Evolutionary conservation across 2,329 filamentous ascomycete genomes (phyloP).

Genomic region (Albophoma yamanashiensis): DNA sequence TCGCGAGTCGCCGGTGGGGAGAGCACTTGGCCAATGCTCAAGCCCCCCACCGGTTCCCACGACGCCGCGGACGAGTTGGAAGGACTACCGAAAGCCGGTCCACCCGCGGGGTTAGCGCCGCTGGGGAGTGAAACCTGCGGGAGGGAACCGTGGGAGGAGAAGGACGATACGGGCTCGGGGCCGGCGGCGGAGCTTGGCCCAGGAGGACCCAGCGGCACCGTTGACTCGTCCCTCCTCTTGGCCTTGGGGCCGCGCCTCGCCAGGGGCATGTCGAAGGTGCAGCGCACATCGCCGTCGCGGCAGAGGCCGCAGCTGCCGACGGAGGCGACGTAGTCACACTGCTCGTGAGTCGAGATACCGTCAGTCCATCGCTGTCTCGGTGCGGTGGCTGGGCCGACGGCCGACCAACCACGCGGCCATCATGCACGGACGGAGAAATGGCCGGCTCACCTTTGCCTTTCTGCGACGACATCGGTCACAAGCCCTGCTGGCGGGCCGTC

Average conservation of each 20-base stretch:
- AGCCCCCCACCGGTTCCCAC: constrained; percentile 9
- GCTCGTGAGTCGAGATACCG: not conserved
- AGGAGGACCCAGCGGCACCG: constrained; percentile 6
- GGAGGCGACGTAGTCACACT: constrained; percentile 17
- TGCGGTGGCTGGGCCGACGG: not conserved
- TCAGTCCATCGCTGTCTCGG: constrained; percentile 2
- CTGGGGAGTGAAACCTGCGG: not conserved
- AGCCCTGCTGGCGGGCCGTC: constrained; percentile 15
- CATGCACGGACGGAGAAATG: constrained; percentile 5
- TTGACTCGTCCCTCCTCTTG: constrained; percentile 10
- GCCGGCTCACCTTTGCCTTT: constrained; percentile 20
- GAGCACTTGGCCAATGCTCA: constrained; percentile 10
- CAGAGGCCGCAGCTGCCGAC: constrained; percentile 20
- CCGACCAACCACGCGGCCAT: no score
- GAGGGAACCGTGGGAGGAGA: not conserved
- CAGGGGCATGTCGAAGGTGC: constrained; percentile 26
- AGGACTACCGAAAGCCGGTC: constrained; percentile 7
- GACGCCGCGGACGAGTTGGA: constrained; percentile 8
- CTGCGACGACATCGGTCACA: constrained; percentile 25
- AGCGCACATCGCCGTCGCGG: constrained; percentile 18
- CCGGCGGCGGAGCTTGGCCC: not conserved
- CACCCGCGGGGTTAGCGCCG: not conserved
- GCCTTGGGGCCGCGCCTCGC: constrained; percentile 26
- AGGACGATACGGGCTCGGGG: not conserved
- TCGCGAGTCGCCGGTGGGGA: constrained; percentile 12